Percentiles rank a stretch among this genome's conserved stretches.
These are phyloP conservation scores for Crassisporium funariophilum DNA, from an alignment of 768 basidiomycete genomes.

Conservation along the genomic window DNA sequence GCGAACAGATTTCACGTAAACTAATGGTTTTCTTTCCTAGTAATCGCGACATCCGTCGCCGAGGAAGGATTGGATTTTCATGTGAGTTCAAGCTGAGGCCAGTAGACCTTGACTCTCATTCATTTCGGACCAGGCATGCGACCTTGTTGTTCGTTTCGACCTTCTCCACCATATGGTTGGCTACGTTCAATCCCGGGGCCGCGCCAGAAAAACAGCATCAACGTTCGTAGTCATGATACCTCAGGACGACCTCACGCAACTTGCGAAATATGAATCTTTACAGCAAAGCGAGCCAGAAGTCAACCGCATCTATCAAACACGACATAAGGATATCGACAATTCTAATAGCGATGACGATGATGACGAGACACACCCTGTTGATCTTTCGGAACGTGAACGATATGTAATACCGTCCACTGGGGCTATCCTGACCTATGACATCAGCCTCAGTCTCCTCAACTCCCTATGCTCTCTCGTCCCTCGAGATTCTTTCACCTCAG, in stretches of 20 bases:
- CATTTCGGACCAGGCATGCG: constrained; percentile 60
- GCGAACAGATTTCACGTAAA: background rate
- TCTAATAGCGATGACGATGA: constrained; percentile 44
- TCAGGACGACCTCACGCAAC: constrained; percentile 53
- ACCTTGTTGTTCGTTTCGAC: constrained; percentile 86
- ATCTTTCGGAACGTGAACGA: constrained; percentile 68
- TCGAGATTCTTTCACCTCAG: constrained; percentile 66
- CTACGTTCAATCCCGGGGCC: constrained; percentile 88
- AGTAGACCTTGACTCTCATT: background rate
- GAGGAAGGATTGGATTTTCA: constrained; percentile 94
- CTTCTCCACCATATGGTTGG: constrained; percentile 79
- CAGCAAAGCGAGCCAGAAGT: constrained; percentile 65
- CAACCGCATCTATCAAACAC: constrained; percentile 60
- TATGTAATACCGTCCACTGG: constrained; percentile 73
- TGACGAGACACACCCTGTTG: constrained; percentile 46
- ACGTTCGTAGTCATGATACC: constrained; percentile 84
- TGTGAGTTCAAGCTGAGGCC: constrained; percentile 37
- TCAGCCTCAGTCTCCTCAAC: constrained; percentile 68
- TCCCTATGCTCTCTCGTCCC: constrained; percentile 80
- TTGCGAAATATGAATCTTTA: constrained; percentile 61
- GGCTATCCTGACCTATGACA: constrained; percentile 79
- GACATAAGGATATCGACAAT: constrained; percentile 34
- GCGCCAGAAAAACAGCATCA: constrained; percentile 76
- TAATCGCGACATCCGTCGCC: constrained; percentile 85
- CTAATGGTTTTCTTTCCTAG: constrained; percentile 29